Percentiles rank a stretch among this genome's conserved stretches.
These are phyloP conservation scores for Tetragonia tetragonoides DNA, from an alignment of 148 eudicot species.

Conservation along the genomic window DNA sequence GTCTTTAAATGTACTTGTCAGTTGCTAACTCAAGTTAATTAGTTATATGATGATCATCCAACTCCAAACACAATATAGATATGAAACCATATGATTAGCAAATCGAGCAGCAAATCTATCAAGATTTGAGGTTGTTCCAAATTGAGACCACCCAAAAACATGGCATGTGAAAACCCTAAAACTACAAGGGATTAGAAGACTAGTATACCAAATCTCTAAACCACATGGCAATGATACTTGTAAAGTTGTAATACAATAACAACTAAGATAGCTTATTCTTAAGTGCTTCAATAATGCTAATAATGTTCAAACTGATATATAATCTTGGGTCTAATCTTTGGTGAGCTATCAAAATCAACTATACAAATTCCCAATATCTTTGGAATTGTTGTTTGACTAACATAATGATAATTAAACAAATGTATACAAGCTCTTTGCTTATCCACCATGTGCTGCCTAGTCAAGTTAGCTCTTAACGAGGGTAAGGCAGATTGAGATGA, in stretches of 20 bases:
- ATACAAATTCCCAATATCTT: neutral
- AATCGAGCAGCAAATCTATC: conserved; percentile 22
- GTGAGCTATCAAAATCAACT: neutral
- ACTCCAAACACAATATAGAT: neutral
- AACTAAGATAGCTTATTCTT: neutral
- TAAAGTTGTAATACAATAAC: neutral
- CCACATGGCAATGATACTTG: conserved; percentile 18
- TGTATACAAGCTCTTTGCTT: neutral
- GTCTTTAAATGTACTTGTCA: neutral
- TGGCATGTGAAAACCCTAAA: conserved; percentile 22
- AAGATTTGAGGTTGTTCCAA: conserved; percentile 22
- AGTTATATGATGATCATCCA: neutral
- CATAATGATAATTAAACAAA: neutral
- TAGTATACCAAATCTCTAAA: conserved; percentile 24
- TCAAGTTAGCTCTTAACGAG: neutral
- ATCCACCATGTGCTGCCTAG: conserved; percentile 6
- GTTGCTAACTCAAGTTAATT: conserved; percentile 1
- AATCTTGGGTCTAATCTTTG: neutral
- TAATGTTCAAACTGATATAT: conserved; percentile 12
- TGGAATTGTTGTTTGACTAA: conserved; percentile 2
- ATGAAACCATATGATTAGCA: conserved; percentile 17
- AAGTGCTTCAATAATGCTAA: conserved; percentile 2
- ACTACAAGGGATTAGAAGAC: neutral
- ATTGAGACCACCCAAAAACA: conserved; percentile 15
- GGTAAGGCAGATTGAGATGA: no score